phyloP scores from a whole-genome alignment of 202 grass and related monocot genomes.

The Carex sylvatica region DNA sequence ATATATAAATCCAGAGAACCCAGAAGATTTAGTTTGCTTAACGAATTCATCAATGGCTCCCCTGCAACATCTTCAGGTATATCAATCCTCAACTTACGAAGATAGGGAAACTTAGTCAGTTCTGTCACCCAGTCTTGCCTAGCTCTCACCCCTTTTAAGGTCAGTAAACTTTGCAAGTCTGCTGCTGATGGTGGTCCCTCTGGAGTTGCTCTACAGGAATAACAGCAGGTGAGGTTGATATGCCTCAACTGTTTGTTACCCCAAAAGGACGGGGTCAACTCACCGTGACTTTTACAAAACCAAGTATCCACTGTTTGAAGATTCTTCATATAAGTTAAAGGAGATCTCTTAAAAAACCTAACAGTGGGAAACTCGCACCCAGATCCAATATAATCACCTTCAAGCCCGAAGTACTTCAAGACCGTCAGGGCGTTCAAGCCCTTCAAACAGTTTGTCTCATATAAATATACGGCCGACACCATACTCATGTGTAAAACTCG shows the following conservation, averaged over 20 bases:
- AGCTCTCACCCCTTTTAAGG: neutral
- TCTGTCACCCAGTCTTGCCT: neutral
- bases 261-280: neutral
- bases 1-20: neutral
- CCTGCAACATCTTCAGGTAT: neutral
- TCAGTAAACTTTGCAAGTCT: neutral
- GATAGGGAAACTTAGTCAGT: neutral
- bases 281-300: neutral
- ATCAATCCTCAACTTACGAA: neutral
- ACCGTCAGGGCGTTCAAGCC: neutral
- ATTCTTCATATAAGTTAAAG: neutral
- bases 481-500: neutral
- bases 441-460: neutral
- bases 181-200: neutral
- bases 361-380: too few relatives aligned
- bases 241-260: neutral
- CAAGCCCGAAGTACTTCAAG: neutral
- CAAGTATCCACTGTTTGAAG: neutral
- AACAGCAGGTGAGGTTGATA: neutral
- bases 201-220: neutral
- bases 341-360: neutral
- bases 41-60: neutral
- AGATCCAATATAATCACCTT: too few relatives aligned
- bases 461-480: fast-evolving
- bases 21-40: neutral